These are phyloP conservation scores for Haplosporangium gracile DNA, from an alignment of 192 early-diverging fungal genomes.

Conservation along the genomic window DNA sequence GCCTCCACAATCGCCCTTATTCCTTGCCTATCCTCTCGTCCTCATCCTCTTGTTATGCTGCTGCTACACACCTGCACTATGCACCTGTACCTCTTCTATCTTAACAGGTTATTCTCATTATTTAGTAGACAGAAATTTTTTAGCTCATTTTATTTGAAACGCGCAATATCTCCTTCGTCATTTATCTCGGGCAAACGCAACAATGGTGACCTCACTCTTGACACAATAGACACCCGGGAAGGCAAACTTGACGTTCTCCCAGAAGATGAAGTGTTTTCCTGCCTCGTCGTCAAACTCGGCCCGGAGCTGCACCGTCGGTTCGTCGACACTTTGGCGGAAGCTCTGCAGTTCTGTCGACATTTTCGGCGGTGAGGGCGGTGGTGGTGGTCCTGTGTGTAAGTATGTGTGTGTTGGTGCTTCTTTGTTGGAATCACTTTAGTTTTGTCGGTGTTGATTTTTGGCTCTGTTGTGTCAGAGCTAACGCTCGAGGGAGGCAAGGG, in stretches of 20 bases:
- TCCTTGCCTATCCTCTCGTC: no score
- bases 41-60: no score
- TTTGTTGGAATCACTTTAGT: no score
- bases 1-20: no score
- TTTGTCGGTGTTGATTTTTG: no score
- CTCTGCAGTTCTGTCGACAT: neutral
- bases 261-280: conserved; percentile 1
- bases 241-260: conserved; percentile 17
- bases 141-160: no score
- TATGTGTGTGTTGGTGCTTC: no score
- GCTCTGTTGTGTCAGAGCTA: neutral
- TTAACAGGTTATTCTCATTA: no score
- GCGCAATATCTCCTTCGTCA: neutral
- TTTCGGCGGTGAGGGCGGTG: no score
- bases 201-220: neutral
- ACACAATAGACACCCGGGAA: conserved; percentile 11
- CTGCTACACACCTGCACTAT: no score
- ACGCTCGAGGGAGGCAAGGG: neutral
- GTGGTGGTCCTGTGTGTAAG: no score
- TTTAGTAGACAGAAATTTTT: no score
- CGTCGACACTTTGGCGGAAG: neutral
- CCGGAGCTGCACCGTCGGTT: neutral
- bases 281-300: neutral
- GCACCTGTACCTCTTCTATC: neutral
- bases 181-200: conserved; percentile 5